These are phyloP conservation scores for Ogataea wickerhamii DNA, from an alignment of 805 yeast species.

Conservation along the genomic window DNA sequence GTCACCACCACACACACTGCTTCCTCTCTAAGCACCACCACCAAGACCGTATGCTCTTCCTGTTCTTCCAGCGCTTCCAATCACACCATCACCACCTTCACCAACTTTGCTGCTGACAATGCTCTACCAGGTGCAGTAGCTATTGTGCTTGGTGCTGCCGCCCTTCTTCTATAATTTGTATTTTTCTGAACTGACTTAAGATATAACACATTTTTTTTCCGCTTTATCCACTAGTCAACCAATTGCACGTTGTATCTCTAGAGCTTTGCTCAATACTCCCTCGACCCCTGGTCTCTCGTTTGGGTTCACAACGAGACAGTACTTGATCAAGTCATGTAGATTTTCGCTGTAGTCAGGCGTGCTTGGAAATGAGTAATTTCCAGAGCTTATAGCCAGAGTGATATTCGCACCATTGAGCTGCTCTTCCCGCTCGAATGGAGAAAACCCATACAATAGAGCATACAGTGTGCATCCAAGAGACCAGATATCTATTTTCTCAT, in stretches of 20 bases:
- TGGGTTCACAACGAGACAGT: slow-evolving; percentile 64
- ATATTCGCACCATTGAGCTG: slow-evolving; percentile 78
- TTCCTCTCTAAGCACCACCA: background rate
- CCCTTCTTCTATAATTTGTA: slow-evolving; percentile 3
- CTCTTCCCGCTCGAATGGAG: slow-evolving; percentile 88
- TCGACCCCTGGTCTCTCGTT: slow-evolving; percentile 60
- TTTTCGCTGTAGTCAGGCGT: slow-evolving; percentile 50
- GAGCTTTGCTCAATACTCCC: slow-evolving; percentile 49
- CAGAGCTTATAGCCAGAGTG: slow-evolving; percentile 68
- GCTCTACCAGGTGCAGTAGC: slow-evolving; percentile 17
- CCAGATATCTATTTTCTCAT: slow-evolving; percentile 86
- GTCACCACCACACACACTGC: slow-evolving; percentile 1
- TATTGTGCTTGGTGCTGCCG: slow-evolving; percentile 13
- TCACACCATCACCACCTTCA: slow-evolving; percentile 6
- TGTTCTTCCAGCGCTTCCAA: background rate
- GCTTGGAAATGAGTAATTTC: slow-evolving; percentile 56
- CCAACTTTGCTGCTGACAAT: slow-evolving; percentile 8
- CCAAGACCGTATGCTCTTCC: background rate
- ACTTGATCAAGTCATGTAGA: slow-evolving; percentile 51
- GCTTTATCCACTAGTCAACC: background rate
- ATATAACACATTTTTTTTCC: background rate
- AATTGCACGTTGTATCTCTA: slow-evolving; percentile 36
- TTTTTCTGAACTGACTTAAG: too few relatives aligned
- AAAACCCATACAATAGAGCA: slow-evolving; percentile 68
- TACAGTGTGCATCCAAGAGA: slow-evolving; percentile 83